phyloP scores from a whole-genome alignment of 345 rosid genomes.

The Jatropha curcas region DNA sequence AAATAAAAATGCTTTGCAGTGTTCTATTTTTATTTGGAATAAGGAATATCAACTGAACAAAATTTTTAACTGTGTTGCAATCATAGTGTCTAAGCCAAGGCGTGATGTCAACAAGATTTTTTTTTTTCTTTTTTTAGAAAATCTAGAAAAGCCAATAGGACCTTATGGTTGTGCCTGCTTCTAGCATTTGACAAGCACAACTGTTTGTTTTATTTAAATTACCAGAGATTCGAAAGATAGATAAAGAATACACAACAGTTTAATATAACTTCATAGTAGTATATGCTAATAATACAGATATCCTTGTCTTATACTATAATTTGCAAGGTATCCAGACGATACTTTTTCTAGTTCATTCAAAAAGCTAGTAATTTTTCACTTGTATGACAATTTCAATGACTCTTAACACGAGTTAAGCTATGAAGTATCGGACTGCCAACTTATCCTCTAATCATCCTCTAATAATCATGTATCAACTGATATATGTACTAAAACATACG shows the following conservation, averaged over 20 bases:
- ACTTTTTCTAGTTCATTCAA: neutral
- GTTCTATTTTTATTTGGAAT: neutral
- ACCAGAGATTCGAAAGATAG: neutral
- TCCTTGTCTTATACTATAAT: neutral
- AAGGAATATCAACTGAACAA: too few relatives aligned
- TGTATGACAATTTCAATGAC: neutral
- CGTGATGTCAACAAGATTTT: neutral
- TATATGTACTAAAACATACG: neutral
- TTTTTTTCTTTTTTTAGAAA: neutral
- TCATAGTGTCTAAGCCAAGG: neutral
- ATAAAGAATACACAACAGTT: neutral
- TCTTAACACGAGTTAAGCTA: neutral
- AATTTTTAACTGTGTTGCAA: too few relatives aligned
- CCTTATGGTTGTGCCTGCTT: neutral
- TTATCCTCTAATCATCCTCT: neutral
- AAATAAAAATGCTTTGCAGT: neutral
- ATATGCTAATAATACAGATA: neutral
- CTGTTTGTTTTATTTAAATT: neutral
- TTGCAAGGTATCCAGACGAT: neutral
- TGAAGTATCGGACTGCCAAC: neutral
- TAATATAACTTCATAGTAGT: neutral
- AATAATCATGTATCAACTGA: neutral
- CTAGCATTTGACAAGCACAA: neutral
- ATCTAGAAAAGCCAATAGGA: neutral
- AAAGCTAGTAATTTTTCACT: neutral